These are phyloP conservation scores for Talaromyces sp. DNA, from an alignment of 2,329 filamentous ascomycete genomes.

Conservation along the genomic window DNA sequence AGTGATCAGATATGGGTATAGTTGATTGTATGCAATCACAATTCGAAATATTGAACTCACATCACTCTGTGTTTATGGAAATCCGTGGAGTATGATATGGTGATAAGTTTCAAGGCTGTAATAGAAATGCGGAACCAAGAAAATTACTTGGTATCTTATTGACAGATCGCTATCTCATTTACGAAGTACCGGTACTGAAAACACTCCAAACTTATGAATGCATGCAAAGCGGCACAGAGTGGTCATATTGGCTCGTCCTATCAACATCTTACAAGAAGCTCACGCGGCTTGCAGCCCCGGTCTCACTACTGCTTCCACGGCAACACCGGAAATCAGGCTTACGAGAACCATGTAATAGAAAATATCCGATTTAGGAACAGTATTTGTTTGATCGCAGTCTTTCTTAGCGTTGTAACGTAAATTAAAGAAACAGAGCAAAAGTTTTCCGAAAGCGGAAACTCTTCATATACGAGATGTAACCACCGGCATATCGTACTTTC, in stretches of 20 bases:
- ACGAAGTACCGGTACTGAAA: not conserved
- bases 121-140: not conserved
- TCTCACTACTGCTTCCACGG: not conserved
- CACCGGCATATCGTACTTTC: not conserved
- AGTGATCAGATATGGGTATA: not conserved
- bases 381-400: not conserved
- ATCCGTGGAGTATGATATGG: not conserved
- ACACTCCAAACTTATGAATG: not conserved
- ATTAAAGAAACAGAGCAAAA: not conserved
- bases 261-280: not conserved
- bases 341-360: not conserved
- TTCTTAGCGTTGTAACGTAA: slow-evolving; percentile 3
- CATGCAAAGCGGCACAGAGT: not conserved
- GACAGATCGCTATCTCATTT: not conserved
- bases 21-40: not conserved
- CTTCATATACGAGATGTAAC: not conserved
- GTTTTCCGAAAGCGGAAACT: slow-evolving; percentile 7
- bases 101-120: not conserved
- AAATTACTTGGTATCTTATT: not conserved
- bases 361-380: not conserved
- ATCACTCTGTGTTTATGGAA: not conserved
- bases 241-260: not conserved
- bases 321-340: not conserved
- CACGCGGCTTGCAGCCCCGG: not conserved
- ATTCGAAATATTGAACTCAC: not conserved